These are phyloP conservation scores for Marasmius tenuissimus DNA, from an alignment of 1,284 basidiomycete genomes.

Conservation along the genomic window DNA sequence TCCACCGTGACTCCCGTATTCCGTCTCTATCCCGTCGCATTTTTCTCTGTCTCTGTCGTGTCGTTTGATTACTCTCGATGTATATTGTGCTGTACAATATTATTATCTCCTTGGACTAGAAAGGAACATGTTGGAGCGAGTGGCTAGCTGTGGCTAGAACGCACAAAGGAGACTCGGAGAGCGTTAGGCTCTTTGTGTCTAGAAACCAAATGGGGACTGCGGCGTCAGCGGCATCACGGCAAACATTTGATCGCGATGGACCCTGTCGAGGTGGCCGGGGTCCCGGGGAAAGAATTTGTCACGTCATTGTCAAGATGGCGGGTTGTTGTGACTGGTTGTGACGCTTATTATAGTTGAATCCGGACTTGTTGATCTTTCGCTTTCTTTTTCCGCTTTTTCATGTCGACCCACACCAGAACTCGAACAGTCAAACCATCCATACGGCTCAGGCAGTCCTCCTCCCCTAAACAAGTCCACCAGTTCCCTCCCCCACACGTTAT, in stretches of 20 bases:
- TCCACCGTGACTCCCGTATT: background rate
- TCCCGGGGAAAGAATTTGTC: background rate
- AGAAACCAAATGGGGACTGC: background rate
- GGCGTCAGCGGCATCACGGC: background rate
- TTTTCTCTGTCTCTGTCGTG: background rate
- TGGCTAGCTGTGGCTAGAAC: background rate
- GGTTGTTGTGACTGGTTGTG: too few species aligned
- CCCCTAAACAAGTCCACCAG: slow-evolving; percentile 19
- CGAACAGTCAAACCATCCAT: slow-evolving; percentile 13
- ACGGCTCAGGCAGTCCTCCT: slow-evolving; percentile 14
- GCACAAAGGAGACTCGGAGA: background rate
- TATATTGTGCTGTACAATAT: slow-evolving; percentile 1
- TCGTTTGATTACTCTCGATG: background rate
- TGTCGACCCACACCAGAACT: slow-evolving; percentile 11
- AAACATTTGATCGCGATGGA: background rate
- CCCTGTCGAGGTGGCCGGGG: background rate
- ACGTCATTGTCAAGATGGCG: background rate
- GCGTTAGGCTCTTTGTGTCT: background rate
- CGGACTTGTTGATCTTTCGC: background rate
- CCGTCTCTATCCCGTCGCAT: background rate
- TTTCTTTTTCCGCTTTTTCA: slow-evolving; percentile 7
- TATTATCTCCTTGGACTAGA: background rate
- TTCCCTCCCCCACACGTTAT: slow-evolving; percentile 64
- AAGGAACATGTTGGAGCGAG: background rate
- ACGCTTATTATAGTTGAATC: background rate